phyloP scores from a whole-genome alignment of 1,139 yeast genomes.

The Yamadazyma diddensiae region DNA sequence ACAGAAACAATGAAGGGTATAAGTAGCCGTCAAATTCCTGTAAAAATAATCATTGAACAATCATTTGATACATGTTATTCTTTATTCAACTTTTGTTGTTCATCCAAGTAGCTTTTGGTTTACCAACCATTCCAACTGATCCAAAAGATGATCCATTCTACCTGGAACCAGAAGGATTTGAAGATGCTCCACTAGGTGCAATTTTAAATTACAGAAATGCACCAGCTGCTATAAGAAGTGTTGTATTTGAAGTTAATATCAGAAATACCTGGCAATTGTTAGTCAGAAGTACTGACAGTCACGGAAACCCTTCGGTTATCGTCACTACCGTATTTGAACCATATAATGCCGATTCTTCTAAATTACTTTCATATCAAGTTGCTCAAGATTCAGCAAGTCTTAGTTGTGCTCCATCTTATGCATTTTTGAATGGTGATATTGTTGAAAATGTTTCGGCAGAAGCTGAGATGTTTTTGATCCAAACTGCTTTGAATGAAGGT shows the following conservation, averaged over 20 bases:
- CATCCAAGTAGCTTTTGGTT: constrained; percentile 6
- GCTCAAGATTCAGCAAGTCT: constrained; percentile 30
- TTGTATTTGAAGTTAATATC: constrained; percentile 14
- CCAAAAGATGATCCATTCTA: constrained; percentile 29
- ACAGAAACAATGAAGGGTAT: no score
- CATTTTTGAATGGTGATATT: constrained; percentile 21
- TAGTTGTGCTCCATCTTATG: constrained; percentile 34
- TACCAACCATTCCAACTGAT: constrained; percentile 8
- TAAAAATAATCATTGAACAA: no score
- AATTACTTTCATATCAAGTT: constrained; percentile 30
- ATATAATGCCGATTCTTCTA: constrained; percentile 25
- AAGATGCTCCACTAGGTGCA: constrained; percentile 22
- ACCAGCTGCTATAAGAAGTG: constrained; percentile 18
- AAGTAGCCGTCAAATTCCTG: no score
- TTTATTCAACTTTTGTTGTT: constrained; percentile 3
- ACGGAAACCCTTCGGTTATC: constrained; percentile 29
- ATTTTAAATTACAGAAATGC: constrained; percentile 24
- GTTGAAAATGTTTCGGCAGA: constrained; percentile 17
- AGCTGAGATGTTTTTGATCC: constrained; percentile 25
- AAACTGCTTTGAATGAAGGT: constrained; percentile 25
- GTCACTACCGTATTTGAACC: constrained; percentile 34
- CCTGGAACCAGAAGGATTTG: constrained; percentile 23
- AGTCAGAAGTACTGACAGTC: constrained; percentile 31
- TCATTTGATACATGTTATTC: no score
- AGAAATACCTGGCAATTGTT: constrained; percentile 30